Percentiles rank a stretch among this genome's conserved stretches.
Evolutionary conservation across 2,329 filamentous ascomycete species (phyloP).

Genomic region (Neonectria sp.): DNA sequence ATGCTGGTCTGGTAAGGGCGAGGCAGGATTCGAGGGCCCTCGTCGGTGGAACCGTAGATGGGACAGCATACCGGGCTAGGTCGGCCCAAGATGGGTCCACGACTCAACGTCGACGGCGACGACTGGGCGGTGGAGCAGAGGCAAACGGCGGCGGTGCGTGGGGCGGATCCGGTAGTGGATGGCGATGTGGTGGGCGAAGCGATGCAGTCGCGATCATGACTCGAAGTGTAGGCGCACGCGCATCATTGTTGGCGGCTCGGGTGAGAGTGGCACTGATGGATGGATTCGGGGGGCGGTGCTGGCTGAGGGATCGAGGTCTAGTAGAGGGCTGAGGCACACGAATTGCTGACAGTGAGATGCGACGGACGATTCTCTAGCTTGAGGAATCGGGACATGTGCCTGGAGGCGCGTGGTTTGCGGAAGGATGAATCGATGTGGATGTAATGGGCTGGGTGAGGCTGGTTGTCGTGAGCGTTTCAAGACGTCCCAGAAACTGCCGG

Average conservation of each 20-base stretch:
- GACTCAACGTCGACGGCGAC: slow-evolving; percentile 38
- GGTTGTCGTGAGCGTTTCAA: slow-evolving; percentile 27
- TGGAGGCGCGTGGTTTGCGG: slow-evolving; percentile 4
- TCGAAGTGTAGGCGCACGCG: slow-evolving; percentile 43
- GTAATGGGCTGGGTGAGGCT: slow-evolving; percentile 15
- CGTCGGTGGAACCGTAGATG: slow-evolving; percentile 73
- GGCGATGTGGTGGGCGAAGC: slow-evolving; percentile 38
- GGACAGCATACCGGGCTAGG: slow-evolving; percentile 61
- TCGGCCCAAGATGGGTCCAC: slow-evolving; percentile 35
- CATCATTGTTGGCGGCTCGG: slow-evolving; percentile 40
- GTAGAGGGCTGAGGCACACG: neutral
- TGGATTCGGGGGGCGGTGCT: slow-evolving; percentile 31
- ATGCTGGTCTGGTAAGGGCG: slow-evolving; percentile 65
- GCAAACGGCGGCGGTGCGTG: slow-evolving; percentile 35
- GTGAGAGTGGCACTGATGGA: slow-evolving; percentile 21
- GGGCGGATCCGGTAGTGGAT: slow-evolving; percentile 39
- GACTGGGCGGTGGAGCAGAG: slow-evolving; percentile 35
- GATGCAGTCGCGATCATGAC: slow-evolving; percentile 47
- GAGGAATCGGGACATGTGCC: slow-evolving; percentile 9
- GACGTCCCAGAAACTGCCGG: slow-evolving; percentile 20
- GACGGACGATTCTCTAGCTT: slow-evolving; percentile 5
- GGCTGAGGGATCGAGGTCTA: slow-evolving; percentile 4
- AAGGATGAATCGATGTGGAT: slow-evolving; percentile 13
- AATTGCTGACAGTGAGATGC: slow-evolving; percentile 25
- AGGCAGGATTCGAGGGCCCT: slow-evolving; percentile 69